These are phyloP conservation scores for Sisymbrium irio DNA, from an alignment of 345 rosid species.

Conservation along the genomic window DNA sequence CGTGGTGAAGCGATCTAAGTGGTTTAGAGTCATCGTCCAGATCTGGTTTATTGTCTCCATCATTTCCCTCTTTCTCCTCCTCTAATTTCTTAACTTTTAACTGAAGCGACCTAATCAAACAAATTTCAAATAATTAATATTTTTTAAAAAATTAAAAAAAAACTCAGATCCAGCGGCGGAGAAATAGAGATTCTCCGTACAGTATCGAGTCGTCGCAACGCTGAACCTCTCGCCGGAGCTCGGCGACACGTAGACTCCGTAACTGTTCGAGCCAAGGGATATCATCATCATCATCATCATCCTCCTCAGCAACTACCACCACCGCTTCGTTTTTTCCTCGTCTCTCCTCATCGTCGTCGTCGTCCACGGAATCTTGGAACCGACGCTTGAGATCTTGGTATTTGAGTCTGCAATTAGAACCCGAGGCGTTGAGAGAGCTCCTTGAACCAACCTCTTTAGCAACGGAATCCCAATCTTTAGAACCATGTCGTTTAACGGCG, in stretches of 20 bases:
- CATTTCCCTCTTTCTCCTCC: conserved; percentile 27
- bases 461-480: conserved; percentile 64
- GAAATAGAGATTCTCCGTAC: conserved; percentile 38
- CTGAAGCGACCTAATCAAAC: conserved; percentile 43
- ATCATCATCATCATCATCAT: conserved; percentile 23
- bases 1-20: conserved; percentile 13
- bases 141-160: background rate
- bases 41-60: conserved; percentile 31
- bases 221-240: conserved; percentile 63
- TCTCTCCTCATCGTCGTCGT: conserved; percentile 16
- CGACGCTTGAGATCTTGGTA: conserved; percentile 65
- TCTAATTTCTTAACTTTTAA: conserved; percentile 36
- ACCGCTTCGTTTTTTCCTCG: background rate
- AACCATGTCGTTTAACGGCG: conserved; percentile 81
- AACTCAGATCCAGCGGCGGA: conserved; percentile 40
- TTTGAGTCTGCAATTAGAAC: conserved; percentile 53
- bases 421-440: conserved; percentile 45
- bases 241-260: conserved; percentile 53
- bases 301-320: too few relatives aligned
- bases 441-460: conserved; percentile 55
- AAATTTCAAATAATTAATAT: background rate
- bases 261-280: conserved; percentile 64
- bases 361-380: conserved; percentile 34
- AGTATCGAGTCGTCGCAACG: conserved; percentile 65
- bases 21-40: conserved; percentile 20